Conservation (phyloP, 2,329 filamentous ascomycete species). For the Nemania sp. region DNA sequence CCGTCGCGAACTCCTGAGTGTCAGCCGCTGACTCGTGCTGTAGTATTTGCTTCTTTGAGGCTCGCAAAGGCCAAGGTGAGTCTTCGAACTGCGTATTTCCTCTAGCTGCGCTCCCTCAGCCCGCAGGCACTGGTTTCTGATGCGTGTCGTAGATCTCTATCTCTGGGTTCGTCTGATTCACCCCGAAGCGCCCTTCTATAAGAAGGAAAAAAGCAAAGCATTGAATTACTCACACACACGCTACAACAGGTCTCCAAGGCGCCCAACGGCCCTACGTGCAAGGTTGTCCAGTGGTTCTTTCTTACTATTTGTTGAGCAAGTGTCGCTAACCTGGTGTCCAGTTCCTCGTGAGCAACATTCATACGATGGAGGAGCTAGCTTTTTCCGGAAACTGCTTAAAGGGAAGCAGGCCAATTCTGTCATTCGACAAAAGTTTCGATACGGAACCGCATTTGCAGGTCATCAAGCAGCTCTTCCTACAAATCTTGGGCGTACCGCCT, state of each 20-base stretch:
- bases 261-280: slow-evolving; percentile 68
- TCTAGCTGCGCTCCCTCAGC: not conserved
- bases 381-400: slow-evolving; percentile 98
- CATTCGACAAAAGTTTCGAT: slow-evolving; percentile 88
- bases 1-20: not conserved
- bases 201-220: not conserved
- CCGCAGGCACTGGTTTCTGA: slow-evolving; percentile 2
- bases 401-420: slow-evolving; percentile 86
- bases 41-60: slow-evolving; percentile 61
- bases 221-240: slow-evolving; percentile 1
- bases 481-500: slow-evolving; percentile 90
- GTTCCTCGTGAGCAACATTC: slow-evolving; percentile 76
- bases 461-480: slow-evolving; percentile 87
- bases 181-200: not conserved
- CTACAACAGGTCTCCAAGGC: slow-evolving; percentile 64
- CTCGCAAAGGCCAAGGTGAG: slow-evolving; percentile 28
- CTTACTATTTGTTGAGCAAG: not conserved
- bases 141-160: slow-evolving; percentile 71
- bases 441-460: slow-evolving; percentile 77
- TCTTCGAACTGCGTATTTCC: not conserved
- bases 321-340: slow-evolving; percentile 34
- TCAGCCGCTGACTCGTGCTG: slow-evolving; percentile 2
- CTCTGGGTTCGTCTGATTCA: slow-evolving; percentile 66
- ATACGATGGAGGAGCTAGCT: slow-evolving; percentile 68
- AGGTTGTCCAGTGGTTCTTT: slow-evolving; percentile 10